Evolutionary conservation across 2,329 filamentous ascomycete genomes (phyloP).

Genomic region (Gnomoniopsis sp.): DNA sequence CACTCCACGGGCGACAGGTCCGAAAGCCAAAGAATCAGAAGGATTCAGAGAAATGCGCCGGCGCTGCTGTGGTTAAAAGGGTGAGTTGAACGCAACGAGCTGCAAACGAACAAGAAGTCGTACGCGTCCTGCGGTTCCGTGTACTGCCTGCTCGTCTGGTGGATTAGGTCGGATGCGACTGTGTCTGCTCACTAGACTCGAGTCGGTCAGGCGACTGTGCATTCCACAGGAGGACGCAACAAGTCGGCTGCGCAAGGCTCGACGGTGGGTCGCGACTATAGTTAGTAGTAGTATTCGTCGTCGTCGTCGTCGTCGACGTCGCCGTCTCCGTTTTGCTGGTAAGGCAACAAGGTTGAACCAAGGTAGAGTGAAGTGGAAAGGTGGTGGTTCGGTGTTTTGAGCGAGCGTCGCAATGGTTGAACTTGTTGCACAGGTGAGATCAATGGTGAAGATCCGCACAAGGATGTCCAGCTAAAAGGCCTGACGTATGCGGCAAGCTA

Average conservation of each 20-base stretch:
- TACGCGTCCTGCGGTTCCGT: background rate
- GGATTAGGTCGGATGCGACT: background rate
- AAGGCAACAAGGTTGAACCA: background rate
- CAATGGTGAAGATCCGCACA: constrained; percentile 13
- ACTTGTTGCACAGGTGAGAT: constrained; percentile 9
- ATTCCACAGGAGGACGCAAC: background rate
- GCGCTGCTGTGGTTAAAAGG: background rate
- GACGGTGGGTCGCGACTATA: background rate
- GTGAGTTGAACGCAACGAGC: background rate
- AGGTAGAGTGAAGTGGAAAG: background rate
- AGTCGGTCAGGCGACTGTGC: background rate
- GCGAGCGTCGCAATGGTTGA: constrained; percentile 1
- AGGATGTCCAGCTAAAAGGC: constrained; percentile 7
- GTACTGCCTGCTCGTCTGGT: background rate
- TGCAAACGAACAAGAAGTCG: background rate
- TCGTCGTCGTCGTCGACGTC: background rate
- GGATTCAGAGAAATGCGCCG: background rate
- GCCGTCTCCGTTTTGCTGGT: background rate
- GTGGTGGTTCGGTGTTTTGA: constrained; percentile 1
- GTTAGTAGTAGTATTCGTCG: background rate
- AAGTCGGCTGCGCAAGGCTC: background rate
- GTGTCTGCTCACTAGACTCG: background rate
- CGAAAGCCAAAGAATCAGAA: background rate
- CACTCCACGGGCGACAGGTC: background rate
- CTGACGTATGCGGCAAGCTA: constrained; percentile 17